These are phyloP conservation scores for Cyathus striatus DNA, from an alignment of 768 basidiomycete species.

Conservation along the genomic window DNA sequence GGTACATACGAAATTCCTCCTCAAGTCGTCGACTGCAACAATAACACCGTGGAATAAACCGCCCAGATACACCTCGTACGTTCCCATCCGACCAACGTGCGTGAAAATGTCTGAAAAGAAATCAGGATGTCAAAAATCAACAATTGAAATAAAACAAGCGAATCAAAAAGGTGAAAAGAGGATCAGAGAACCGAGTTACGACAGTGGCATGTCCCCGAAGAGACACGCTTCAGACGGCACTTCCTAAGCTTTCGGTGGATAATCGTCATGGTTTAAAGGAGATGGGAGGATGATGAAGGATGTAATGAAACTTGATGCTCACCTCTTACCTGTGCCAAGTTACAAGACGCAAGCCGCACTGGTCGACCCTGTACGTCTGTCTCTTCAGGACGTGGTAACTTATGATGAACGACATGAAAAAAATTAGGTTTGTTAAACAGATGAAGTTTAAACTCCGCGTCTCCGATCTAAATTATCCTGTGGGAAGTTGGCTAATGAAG, in stretches of 20 bases:
- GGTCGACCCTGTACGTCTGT: too few relatives aligned
- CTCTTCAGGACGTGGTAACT: too few relatives aligned
- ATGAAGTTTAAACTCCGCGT: background rate
- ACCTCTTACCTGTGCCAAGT: too few relatives aligned
- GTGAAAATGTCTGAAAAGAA: background rate
- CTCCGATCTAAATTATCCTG: too few relatives aligned
- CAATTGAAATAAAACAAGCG: background rate
- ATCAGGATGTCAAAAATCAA: background rate
- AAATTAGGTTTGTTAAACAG: background rate
- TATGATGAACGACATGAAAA: too few relatives aligned
- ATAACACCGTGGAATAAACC: too few relatives aligned
- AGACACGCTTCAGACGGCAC: conserved; percentile 51
- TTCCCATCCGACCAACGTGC: background rate
- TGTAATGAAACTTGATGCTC: background rate
- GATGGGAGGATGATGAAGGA: background rate
- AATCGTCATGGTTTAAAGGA: conserved; percentile 32
- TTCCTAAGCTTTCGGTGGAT: conserved; percentile 49
- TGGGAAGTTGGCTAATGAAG: too few relatives aligned
- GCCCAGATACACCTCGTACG: too few relatives aligned
- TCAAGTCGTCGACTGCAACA: too few relatives aligned
- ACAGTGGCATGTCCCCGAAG: conserved; percentile 30
- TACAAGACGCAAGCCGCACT: too few relatives aligned
- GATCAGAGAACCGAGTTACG: conserved; percentile 54
- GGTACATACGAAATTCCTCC: too few relatives aligned
- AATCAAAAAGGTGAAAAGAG: conserved; percentile 7